A percentile compares a stretch with the other conserved stretches of the same genome.
Conservation (phyloP, 192 early-diverging fungal species). For the Entomortierella chlamydospora region DNA sequence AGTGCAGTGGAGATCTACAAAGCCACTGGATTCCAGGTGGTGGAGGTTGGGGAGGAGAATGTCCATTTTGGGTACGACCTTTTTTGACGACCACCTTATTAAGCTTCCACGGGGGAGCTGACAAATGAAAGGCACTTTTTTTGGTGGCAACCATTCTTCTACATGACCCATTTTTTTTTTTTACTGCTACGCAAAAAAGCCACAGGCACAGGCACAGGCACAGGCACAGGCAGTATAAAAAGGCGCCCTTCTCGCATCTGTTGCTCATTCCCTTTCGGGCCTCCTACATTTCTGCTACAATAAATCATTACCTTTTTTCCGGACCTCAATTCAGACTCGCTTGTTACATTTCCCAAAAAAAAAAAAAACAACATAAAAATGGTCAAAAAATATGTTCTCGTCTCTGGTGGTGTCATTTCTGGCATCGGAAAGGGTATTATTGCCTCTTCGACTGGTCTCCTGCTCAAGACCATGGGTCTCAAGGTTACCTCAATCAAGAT, state of each 20-base stretch:
- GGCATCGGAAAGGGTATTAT: slow-evolving; percentile 99
- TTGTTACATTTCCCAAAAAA: no score
- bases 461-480: slow-evolving; percentile 93
- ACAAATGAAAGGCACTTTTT: no score
- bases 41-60: slow-evolving; percentile 13
- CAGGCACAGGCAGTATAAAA: slow-evolving; percentile 42
- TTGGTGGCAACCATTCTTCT: no score
- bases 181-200: not conserved
- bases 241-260: not conserved
- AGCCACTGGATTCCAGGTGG: slow-evolving; percentile 18
- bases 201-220: not conserved
- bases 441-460: slow-evolving; percentile 96
- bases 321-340: no score
- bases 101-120: no score
- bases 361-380: slow-evolving; percentile 14
- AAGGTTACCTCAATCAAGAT: slow-evolving; percentile 99
- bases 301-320: slow-evolving; percentile 27
- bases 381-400: slow-evolving; percentile 91
- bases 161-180: slow-evolving; percentile 5
- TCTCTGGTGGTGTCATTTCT: slow-evolving; percentile 98
- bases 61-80: slow-evolving; percentile 29
- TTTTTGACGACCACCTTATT: no score
- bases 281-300: slow-evolving; percentile 20
- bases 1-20: slow-evolving; percentile 42
- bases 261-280: slow-evolving; percentile 50